A percentile compares a stretch with the other conserved stretches of the same genome.
These are phyloP conservation scores for Trichoderma erinaceum DNA, from an alignment of 495 filamentous ascomycete species.

Conservation along the genomic window DNA sequence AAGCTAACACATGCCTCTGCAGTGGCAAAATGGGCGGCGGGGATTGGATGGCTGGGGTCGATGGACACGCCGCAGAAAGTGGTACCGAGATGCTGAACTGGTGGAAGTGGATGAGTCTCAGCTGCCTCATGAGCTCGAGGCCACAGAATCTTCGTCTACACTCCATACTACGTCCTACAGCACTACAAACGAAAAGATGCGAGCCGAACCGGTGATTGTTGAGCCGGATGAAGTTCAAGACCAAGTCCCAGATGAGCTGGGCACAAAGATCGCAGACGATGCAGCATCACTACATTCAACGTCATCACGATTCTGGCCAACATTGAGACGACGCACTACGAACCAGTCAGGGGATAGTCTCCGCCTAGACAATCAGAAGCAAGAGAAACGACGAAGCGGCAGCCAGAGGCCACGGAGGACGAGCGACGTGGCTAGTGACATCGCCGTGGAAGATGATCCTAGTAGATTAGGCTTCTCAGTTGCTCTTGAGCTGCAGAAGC, in stretches of 20 bases:
- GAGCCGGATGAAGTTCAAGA: background rate
- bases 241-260: slow-evolving; percentile 9
- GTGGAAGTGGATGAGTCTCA: slow-evolving; percentile 58
- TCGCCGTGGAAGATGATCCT: slow-evolving; percentile 24
- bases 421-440: slow-evolving; percentile 33
- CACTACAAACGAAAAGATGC: slow-evolving; percentile 21
- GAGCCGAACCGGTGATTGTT: background rate
- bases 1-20: slow-evolving; percentile 17
- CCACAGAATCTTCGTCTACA: slow-evolving; percentile 13
- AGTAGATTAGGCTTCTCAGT: slow-evolving; percentile 25
- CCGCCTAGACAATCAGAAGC: slow-evolving; percentile 12
- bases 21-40: slow-evolving; percentile 91
- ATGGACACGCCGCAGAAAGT: slow-evolving; percentile 90
- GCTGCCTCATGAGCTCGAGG: slow-evolving; percentile 16
- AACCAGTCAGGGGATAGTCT: slow-evolving; percentile 2
- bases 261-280: slow-evolving; percentile 19
- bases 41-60: slow-evolving; percentile 90
- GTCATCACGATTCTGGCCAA: slow-evolving; percentile 15
- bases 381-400: slow-evolving; percentile 21
- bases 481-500: slow-evolving; percentile 40
- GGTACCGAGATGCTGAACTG: slow-evolving; percentile 93
- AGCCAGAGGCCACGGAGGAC: slow-evolving; percentile 16
- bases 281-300: slow-evolving; percentile 22
- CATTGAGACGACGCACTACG: slow-evolving; percentile 16
- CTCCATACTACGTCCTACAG: slow-evolving; percentile 18